Percentiles rank a stretch among this genome's conserved stretches.
Evolutionary conservation across 306 rosid species (phyloP).

Genomic region (Glycine soja): DNA sequence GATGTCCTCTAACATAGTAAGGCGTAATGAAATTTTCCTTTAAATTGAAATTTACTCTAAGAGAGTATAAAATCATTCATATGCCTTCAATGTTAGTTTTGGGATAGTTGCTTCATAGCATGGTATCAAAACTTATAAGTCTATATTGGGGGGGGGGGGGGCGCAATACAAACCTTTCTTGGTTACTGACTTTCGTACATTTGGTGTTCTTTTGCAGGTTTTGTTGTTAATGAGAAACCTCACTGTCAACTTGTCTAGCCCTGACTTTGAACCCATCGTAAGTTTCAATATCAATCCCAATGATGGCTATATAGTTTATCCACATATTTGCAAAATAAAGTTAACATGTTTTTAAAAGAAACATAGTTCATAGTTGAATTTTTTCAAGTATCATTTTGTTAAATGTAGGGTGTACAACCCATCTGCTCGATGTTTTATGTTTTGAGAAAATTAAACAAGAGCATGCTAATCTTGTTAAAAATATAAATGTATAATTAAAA

Average conservation of each 20-base stretch:
- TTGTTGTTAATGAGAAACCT: conserved; percentile 87
- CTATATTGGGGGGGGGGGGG: no score
- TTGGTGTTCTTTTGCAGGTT: conserved; percentile 63
- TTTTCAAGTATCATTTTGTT: conserved; percentile 28
- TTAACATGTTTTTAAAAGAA: neutral
- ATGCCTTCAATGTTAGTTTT: neutral
- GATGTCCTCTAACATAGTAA: neutral
- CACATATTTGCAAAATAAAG: conserved; percentile 1
- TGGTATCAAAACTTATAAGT: neutral
- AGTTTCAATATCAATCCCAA: conserved; percentile 48
- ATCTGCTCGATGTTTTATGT: neutral
- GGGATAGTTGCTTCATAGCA: neutral
- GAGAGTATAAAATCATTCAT: neutral
- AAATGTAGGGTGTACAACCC: neutral
- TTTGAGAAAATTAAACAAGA: neutral
- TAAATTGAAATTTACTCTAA: neutral
- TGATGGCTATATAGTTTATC: neutral
- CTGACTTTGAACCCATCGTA: conserved; percentile 80
- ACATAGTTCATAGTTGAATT: neutral
- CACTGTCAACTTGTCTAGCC: conserved; percentile 76
- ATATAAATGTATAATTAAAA: neutral
- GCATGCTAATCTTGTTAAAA: neutral
- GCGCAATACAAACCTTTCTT: no score
- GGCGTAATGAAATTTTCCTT: neutral
- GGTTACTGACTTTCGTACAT: neutral